Evolutionary conservation across 257 asterid genomes (phyloP), one percentile per base, ranked within the genome.

Genomic region (Solanum tarapatanum): DNA sequence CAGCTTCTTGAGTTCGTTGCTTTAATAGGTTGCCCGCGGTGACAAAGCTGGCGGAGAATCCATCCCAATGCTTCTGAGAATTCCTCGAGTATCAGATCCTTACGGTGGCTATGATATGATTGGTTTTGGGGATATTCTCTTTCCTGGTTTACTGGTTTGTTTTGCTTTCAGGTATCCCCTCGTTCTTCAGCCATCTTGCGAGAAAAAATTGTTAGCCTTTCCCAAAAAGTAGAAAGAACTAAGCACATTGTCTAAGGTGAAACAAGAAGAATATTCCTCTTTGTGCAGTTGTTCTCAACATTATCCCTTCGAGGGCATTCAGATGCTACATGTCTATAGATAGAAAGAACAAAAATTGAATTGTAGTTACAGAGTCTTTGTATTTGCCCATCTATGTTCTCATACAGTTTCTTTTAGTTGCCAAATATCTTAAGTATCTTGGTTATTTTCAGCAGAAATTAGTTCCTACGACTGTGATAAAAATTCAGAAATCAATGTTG

Each of bases 81-180:
- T 94, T 87, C 99, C 99, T 90, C 97, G 99, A 87, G 39, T 91
- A 70, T 91, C 91, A 88, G 99, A 97, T 89, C 99, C 99, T 88
- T 97, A 96, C 91, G 93, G 92, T 79, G 99, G 99, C 85, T 96
- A 92, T 92, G 92, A 97, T 90, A 97, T 97, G 99, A 94, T 97
- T 88, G 99, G 99, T 75, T 96, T 97, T 89, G 99, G 99, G 84
- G 99, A 97, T 89, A 96, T 97, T 86, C 93, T 97, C 62, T 96
- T 97, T 89, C 99, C 98, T 6, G 99, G 98, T 82, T 92, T 97
- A 92, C 94, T 97, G 68, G 96, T 94, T 88, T 96, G 95, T 87
- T 97, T 97, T 89, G 91, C 98, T 75, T 90, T 84, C 87, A 92
- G 99, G 99, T 97, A 94, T 70, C 84, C 75, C 70, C 26, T 82